Conservation (phyloP, 2,329 filamentous ascomycete genomes). For the Colletotrichum sojae region DNA sequence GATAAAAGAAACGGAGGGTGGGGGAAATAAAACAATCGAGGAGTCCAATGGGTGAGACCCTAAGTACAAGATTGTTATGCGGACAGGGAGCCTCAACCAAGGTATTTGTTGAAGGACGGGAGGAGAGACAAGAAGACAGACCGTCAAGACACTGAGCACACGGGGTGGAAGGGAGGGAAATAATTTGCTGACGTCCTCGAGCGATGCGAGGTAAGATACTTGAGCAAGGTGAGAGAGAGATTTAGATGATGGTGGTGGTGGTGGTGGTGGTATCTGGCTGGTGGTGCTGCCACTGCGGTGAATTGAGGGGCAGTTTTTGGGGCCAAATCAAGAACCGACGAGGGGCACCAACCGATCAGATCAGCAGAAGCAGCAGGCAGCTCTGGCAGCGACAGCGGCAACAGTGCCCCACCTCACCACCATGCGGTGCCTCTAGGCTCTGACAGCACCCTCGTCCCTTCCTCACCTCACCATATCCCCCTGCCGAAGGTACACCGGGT, state of each 20-base stretch:
- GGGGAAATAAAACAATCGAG: slow-evolving; percentile 12
- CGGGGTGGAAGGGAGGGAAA: slow-evolving; percentile 28
- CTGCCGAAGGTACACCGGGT: background rate
- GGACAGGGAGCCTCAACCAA: slow-evolving; percentile 33
- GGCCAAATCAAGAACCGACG: slow-evolving; percentile 1
- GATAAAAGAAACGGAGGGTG: slow-evolving; percentile 26
- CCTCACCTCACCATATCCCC: slow-evolving; percentile 24
- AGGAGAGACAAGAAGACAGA: slow-evolving; percentile 6
- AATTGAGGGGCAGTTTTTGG: slow-evolving; percentile 19
- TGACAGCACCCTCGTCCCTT: slow-evolving; percentile 27
- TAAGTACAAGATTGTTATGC: slow-evolving; percentile 27
- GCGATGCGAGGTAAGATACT: background rate
- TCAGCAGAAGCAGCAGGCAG: slow-evolving; percentile 16
- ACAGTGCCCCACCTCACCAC: slow-evolving; percentile 17
- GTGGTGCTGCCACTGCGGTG: slow-evolving; percentile 15
- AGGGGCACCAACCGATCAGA: background rate
- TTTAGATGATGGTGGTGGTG: background rate
- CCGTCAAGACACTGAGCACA: slow-evolving; percentile 18
- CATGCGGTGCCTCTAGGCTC: slow-evolving; percentile 30
- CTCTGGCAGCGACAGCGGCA: slow-evolving; percentile 13
- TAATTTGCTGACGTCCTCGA: slow-evolving; percentile 28
- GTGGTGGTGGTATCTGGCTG: slow-evolving; percentile 2
- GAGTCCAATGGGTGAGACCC: slow-evolving; percentile 32
- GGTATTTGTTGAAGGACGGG: slow-evolving; percentile 39
- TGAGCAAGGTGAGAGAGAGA: background rate